Evolutionary conservation across 1,139 yeast genomes (phyloP).

Genomic region (Yarrowia galli): DNA sequence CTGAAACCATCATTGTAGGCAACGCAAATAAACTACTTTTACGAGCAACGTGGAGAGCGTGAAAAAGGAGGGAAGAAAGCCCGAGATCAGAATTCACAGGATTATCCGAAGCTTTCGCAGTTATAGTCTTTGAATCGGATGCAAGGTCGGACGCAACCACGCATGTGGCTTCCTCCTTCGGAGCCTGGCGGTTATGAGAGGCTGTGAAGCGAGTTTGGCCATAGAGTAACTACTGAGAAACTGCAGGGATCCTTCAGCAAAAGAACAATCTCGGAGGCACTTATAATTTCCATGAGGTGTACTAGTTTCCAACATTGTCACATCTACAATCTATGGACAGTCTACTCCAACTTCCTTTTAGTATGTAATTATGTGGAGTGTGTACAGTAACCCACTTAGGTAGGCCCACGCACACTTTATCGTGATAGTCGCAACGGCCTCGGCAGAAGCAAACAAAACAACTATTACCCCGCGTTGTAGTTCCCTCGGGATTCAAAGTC

Average conservation of each 20-base stretch:
- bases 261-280: too few species aligned
- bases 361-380: too few species aligned
- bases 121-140: not conserved
- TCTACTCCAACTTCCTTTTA: too few species aligned
- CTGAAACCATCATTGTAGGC: not conserved
- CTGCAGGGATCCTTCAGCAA: too few species aligned
- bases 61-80: not conserved
- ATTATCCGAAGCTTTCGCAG: not conserved
- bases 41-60: slow-evolving; percentile 1
- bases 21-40: not conserved
- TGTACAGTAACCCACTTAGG: too few species aligned
- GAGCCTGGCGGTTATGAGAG: not conserved
- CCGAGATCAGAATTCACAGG: not conserved
- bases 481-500: not conserved
- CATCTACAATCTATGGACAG: too few species aligned
- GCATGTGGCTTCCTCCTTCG: slow-evolving; percentile 1
- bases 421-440: slow-evolving; percentile 4
- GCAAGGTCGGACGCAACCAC: slow-evolving; percentile 3
- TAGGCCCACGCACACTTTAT: not conserved
- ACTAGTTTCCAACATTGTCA: too few species aligned
- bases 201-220: too few species aligned
- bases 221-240: too few species aligned
- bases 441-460: not conserved
- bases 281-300: too few species aligned
- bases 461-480: not conserved